Base-by-base conservation (phyloP, 129 eudicot genomes). In the Lactuca sativa region DNA sequence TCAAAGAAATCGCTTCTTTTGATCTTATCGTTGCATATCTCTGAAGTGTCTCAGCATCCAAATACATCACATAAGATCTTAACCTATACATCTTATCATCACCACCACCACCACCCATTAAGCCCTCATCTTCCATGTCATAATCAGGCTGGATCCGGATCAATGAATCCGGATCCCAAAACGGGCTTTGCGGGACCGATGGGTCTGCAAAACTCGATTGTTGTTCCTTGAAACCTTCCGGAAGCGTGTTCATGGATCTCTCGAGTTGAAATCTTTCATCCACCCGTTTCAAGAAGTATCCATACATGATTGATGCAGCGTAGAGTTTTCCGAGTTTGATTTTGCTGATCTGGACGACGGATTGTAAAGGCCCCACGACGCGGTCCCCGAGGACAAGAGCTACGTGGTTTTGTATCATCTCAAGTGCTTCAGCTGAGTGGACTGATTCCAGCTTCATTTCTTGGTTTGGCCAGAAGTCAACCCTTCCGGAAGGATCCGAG, bases 301-400 rank as follows among this genome's bases (percentile, higher is more conserved):
- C 99, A 7, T 95, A 95, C 95, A 90, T 95, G 48, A 90, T 85
- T 8, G 99, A 90, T 21, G 99, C 99, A 16, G 99, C 99, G 66
- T 95, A 95, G 7, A 95, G 79, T 65, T 95, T 95, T n/a, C 99
- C 97, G 14, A 95, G 95, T 75, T 95, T 95, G 16, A 95, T 75
- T 74, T 95, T 95, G 75, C 91, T 95, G 57, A 95, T 87, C 74
- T 95, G 89, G 6, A 95, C 78, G 9, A 82, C 47, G 25, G 80
- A 74, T 47, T 90, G 80, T n/a, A 90, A 61, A 13, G 99, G 97
- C 14, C 96, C 93, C 66, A 90, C 96, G 0, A 64, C 69, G 15
- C 97, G 89, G 44, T 85, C 97, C 31, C 99, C 93, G 6, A 90
- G 71, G 37, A 90, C 90, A 7, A 90, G 86, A 12, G 87, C 66